Evolutionary conservation across 805 yeast species (phyloP), one percentile per base, ranked within the genome.

Genomic region (Yarrowia porcina): DNA sequence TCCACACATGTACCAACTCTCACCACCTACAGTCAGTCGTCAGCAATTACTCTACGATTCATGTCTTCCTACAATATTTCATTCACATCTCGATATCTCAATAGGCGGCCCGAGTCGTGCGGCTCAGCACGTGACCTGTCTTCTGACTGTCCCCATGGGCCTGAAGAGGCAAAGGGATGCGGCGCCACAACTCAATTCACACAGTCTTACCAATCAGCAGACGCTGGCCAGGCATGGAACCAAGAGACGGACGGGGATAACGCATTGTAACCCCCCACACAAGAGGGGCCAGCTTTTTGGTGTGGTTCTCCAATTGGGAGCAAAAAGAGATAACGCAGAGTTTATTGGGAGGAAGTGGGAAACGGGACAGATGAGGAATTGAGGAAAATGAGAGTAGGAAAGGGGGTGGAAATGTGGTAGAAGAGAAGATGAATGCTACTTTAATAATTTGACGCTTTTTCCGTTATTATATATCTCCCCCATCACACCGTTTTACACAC

Each of bases 261-360:
- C 50, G 35, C 38, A n/a, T 35, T n/a, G 18, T 17, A 17, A n/a
- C 27, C 49, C 33, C 50, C 50, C 50, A 15, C 50, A 44, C 20
- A 44, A 17, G 23, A 23, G n/a, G 33, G 33, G 23, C 28, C n/a
- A 4, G 18, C 8, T 13, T 12, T 12, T 17, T 4, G 11, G 33
- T 45, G 52, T n/a, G 33, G 33, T 11, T 44, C 23, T 32, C 20
- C 21, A 47, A 47, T 17, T 47, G 54, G 54, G 54, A 47, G 54
- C 54, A 47, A 47, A 47, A 47, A 47, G 8, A 47, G 54, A 47
- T 47, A 47, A 21, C 54, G 38, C 38, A 27, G 54, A 30, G 35
- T 45, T 7, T 45, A 28, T n/a, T n/a, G n/a, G n/a, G n/a, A n/a
- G n/a, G n/a, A n/a, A n/a, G n/a, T n/a, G n/a, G n/a, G n/a, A n/a